Percentiles rank a stretch among this genome's conserved stretches.
These are phyloP conservation scores for Paragyromitra xinjiangensis DNA, from an alignment of 495 filamentous ascomycete genomes.

Conservation along the genomic window DNA sequence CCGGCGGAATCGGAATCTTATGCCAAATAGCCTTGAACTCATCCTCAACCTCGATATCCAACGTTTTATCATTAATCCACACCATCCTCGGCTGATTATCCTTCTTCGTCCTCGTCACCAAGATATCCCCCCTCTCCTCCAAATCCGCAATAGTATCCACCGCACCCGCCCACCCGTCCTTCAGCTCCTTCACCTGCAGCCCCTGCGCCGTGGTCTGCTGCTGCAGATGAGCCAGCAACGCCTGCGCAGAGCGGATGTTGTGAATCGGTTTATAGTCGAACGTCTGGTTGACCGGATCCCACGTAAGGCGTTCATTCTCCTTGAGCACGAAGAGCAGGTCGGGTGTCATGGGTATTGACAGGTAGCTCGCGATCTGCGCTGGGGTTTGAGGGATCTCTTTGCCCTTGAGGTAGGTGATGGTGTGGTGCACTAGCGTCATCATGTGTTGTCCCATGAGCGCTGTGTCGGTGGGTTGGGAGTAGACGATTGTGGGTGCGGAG, in stretches of 20 bases:
- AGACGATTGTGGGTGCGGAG: conserved; percentile 62
- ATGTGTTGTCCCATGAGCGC: conserved; percentile 76
- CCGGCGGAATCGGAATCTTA: conserved; percentile 76
- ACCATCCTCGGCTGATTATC: conserved; percentile 84
- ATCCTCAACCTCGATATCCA: conserved; percentile 77
- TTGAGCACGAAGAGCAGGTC: conserved; percentile 60
- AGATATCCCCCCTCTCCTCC: conserved; percentile 78
- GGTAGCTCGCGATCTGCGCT: conserved; percentile 76
- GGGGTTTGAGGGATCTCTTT: conserved; percentile 77
- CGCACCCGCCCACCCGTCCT: conserved; percentile 91
- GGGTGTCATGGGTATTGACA: conserved; percentile 76
- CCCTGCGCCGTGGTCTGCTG: conserved; percentile 80
- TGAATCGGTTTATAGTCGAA: conserved; percentile 82
- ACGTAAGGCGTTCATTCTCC: conserved; percentile 63
- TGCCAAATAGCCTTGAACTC: conserved; percentile 87
- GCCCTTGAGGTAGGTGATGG: conserved; percentile 81
- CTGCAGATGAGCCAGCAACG: conserved; percentile 81
- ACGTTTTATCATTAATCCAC: conserved; percentile 84
- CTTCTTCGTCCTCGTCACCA: conserved; percentile 91
- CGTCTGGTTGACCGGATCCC: conserved; percentile 68
- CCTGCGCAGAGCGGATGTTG: conserved; percentile 75
- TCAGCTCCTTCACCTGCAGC: conserved; percentile 83
- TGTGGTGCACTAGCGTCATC: conserved; percentile 83
- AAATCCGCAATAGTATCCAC: conserved; percentile 77
- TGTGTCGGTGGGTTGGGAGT: conserved; percentile 80